phyloP scores from a whole-genome alignment of 2,329 filamentous ascomycete species.

The Hymenoscyphus infarciens region DNA sequence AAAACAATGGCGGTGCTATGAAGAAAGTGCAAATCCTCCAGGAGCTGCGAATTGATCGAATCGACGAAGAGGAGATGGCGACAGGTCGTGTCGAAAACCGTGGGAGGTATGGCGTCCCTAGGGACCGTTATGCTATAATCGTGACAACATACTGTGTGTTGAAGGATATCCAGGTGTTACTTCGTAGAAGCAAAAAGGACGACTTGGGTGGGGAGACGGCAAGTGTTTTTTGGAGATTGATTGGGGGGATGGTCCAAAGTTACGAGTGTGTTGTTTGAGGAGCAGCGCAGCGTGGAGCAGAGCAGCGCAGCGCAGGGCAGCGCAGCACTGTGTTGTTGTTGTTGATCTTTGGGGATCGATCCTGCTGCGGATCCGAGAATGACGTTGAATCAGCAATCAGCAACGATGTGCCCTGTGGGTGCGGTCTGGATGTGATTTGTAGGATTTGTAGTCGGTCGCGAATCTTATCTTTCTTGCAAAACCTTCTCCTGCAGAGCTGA shows the following conservation, averaged over 20 bases:
- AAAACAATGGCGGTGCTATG: neutral
- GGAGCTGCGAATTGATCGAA: neutral
- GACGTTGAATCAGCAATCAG: conserved; percentile 6
- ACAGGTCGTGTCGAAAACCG: conserved; percentile 21
- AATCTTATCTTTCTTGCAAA: neutral
- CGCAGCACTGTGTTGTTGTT: conserved; percentile 2
- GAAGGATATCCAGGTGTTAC: conserved; percentile 26
- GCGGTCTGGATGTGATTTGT: neutral
- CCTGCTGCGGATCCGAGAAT: conserved; percentile 5
- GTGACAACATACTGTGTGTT: conserved; percentile 30
- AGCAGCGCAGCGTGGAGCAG: no score
- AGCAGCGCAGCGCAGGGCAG: no score
- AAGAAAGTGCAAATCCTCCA: neutral
- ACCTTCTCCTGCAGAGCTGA: no score
- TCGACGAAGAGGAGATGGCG: neutral
- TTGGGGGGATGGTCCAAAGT: conserved; percentile 1
- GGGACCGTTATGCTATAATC: conserved; percentile 43
- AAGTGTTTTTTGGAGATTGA: neutral
- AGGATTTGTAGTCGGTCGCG: neutral
- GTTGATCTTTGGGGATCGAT: neutral
- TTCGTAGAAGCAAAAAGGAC: conserved; percentile 22
- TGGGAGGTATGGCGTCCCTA: conserved; percentile 40
- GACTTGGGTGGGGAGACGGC: neutral
- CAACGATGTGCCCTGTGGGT: neutral
- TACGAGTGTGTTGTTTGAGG: neutral